Percentiles rank a stretch among this genome's conserved stretches.
Evolutionary conservation across 225 moss, liverwort and hornwort species (phyloP).

Genomic region (Physcomitrellopsis africana): DNA sequence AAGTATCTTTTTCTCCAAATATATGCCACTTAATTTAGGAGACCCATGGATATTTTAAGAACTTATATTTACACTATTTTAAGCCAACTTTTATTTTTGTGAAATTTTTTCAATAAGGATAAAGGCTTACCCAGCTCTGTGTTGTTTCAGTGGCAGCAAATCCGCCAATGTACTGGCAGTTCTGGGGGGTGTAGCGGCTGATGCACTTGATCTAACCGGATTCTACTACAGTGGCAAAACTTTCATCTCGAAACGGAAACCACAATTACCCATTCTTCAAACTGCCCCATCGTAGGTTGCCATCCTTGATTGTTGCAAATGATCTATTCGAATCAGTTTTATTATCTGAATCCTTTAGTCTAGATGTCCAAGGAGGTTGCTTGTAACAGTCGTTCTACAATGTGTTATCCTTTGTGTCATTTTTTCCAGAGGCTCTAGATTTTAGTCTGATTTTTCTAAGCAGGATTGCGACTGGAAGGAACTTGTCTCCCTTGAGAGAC

Average conservation of each 20-base stretch:
- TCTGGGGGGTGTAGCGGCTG: constrained; percentile 81
- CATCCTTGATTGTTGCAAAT: neutral
- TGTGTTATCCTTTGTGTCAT: too few species aligned
- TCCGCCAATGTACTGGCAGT: constrained; percentile 93
- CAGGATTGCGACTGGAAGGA: constrained; percentile 66
- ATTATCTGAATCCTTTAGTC: too few species aligned
- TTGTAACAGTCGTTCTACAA: too few species aligned
- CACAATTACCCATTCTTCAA: constrained; percentile 60
- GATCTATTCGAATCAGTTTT: neutral
- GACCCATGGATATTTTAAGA: too few species aligned
- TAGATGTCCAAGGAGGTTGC: too few species aligned
- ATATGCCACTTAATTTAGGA: too few species aligned
- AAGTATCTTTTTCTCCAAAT: too few species aligned
- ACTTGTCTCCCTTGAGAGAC: constrained; percentile 57
- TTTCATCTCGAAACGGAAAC: constrained; percentile 60
- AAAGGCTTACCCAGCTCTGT: neutral
- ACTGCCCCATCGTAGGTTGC: constrained; percentile 54
- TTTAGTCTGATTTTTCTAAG: neutral
- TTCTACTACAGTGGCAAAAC: constrained; percentile 94
- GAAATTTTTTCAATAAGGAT: neutral
- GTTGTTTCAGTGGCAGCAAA: constrained; percentile 64
- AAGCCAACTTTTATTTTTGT: neutral
- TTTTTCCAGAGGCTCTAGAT: too few species aligned
- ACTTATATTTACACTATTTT: too few species aligned
- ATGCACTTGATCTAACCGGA: constrained; percentile 91